Evolutionary conservation across 78 protist genomes (phyloP).

Genomic region (Chrysochromulina parva): DNA sequence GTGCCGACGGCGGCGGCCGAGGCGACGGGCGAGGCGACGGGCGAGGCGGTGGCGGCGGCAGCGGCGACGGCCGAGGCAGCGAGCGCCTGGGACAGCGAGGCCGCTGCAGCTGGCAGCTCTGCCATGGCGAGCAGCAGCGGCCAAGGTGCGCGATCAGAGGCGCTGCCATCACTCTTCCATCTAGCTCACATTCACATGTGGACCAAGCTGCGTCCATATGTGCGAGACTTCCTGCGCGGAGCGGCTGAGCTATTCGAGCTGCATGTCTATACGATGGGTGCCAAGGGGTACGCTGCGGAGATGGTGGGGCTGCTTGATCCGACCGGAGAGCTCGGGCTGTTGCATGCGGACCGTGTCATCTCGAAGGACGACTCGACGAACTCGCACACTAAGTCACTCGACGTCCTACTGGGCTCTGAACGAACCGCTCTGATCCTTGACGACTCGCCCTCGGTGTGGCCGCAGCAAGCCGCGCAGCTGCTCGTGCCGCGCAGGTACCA

Average conservation of each 20-base stretch:
- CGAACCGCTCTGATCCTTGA: neutral
- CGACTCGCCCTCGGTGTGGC: constrained; percentile 14
- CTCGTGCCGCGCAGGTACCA: neutral
- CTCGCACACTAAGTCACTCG: neutral
- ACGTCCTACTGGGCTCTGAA: neutral
- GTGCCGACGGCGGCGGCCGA: too few relatives aligned
- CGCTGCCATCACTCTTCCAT: neutral
- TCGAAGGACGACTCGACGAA: neutral
- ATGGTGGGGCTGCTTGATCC: neutral
- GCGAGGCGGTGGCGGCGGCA: too few relatives aligned
- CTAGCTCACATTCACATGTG: neutral
- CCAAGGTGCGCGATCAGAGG: too few relatives aligned
- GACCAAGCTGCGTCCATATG: neutral
- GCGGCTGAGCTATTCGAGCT: neutral
- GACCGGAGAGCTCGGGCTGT: neutral
- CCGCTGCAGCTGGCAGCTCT: too few relatives aligned
- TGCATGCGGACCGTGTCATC: neutral
- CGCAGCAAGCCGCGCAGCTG: neutral
- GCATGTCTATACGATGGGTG: constrained; percentile 14
- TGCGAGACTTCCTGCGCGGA: neutral
- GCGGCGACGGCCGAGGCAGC: too few relatives aligned
- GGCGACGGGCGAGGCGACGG: too few relatives aligned
- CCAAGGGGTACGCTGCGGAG: neutral
- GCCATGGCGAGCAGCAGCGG: too few relatives aligned
- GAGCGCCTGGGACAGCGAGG: too few relatives aligned